A percentile compares a stretch with the other conserved stretches of the same genome.
Conservation (phyloP, 1,139 yeast species). For the Yamadazyma triangularis region DNA sequence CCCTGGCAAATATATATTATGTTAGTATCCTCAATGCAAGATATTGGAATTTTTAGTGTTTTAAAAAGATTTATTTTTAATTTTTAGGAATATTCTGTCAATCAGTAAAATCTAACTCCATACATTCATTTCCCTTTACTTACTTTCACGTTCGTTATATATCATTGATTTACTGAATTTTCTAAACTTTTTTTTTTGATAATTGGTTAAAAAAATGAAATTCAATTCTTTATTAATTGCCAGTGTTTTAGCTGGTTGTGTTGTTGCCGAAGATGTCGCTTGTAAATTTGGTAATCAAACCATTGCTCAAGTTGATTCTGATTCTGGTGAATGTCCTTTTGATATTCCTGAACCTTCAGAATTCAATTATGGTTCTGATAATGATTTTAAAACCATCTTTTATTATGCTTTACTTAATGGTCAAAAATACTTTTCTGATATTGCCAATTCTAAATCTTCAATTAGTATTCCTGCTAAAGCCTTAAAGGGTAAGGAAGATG, state of each 20-base stretch:
- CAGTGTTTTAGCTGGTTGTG: background rate
- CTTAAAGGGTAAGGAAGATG: background rate
- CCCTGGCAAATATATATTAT: too few species aligned
- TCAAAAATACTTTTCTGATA: constrained; percentile 1
- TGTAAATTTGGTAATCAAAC: background rate
- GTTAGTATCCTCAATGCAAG: too few species aligned
- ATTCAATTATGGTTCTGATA: background rate
- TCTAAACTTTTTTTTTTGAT: too few species aligned
- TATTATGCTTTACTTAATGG: background rate
- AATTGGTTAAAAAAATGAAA: too few species aligned
- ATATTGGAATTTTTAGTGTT: too few species aligned
- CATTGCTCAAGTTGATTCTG: background rate
- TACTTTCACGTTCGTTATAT: too few species aligned
- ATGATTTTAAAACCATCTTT: background rate
- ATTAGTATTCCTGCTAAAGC: constrained; percentile 10
- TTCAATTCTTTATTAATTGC: background rate
- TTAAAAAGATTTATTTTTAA: too few species aligned
- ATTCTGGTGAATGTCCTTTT: background rate
- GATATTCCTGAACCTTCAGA: background rate
- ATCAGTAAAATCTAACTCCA: too few species aligned
- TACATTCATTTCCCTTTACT: too few species aligned
- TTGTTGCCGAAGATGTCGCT: background rate
- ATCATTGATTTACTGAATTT: too few species aligned
- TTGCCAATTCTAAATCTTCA: constrained; percentile 10
- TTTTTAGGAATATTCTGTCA: too few species aligned